A percentile compares a stretch with the other conserved stretches of the same genome.
Evolutionary conservation across 306 rosid species (phyloP).

Genomic region (Glycine latifolia): DNA sequence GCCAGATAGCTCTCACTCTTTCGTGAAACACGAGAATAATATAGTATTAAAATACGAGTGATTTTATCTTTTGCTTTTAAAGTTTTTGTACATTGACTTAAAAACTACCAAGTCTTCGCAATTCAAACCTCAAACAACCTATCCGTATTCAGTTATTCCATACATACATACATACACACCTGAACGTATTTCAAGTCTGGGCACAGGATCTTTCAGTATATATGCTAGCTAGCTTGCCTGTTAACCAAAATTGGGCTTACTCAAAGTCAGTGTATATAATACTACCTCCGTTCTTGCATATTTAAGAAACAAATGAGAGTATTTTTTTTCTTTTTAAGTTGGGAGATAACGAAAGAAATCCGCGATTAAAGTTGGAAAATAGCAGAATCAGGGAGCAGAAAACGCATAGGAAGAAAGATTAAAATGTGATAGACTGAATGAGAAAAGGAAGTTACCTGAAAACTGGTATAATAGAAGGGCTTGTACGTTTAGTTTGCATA

Average conservation of each 20-base stretch:
- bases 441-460: not conserved
- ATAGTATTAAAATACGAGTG: not conserved
- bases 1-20: too few relatives aligned
- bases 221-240: not conserved
- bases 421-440: not conserved
- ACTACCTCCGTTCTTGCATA: too few relatives aligned
- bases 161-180: not conserved
- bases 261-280: not conserved
- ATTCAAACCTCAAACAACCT: not conserved
- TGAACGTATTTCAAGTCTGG: not conserved
- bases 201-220: not conserved
- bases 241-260: not conserved
- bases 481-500: not conserved
- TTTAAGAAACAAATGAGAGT: too few relatives aligned
- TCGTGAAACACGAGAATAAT: too few relatives aligned
- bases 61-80: not conserved
- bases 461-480: too few relatives aligned
- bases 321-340: too few relatives aligned
- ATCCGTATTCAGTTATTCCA: not conserved
- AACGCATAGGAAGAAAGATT: too few relatives aligned
- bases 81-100: conserved; percentile 14
- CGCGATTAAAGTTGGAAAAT: too few relatives aligned
- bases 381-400: too few relatives aligned
- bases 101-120: not conserved
- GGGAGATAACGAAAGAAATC: too few relatives aligned